Evolutionary conservation across 805 yeast species (phyloP), one percentile per base, ranked within the genome.

Genomic region (Yamadazyma sp.): DNA sequence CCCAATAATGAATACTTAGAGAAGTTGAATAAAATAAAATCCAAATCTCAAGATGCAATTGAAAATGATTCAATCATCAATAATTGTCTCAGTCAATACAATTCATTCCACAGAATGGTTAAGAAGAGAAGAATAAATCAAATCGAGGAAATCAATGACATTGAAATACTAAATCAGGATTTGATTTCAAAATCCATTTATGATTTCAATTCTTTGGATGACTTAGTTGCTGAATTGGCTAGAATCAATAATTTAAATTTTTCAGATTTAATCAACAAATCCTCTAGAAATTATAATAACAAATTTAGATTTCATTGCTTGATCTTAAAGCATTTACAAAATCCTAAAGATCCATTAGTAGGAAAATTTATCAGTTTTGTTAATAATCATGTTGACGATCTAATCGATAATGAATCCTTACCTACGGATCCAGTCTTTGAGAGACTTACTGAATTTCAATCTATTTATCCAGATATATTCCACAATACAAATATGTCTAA

Each of bases 1-100:
- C 64, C 64, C 4, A 49, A 50, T 27, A 12, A 22, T 11, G 41
- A 36, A 2, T 42, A 40, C 25, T 29, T 52, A 17, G 34, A 33
- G 7, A 38, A 27, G 16, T 25, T 49, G 17, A 37, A 27, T 13
- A 14, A 28, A 11, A 11, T 17, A 7, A 16, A 11, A 29, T 17
- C 6, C 29, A 28, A 15, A n/a, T 26, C 27, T 9, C 13, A 23
- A 7, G 26, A 7, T 4, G 17, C n/a, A 16, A 23, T 21, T 20
- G 13, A 23, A 12, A 15, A 22, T 5, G 21, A 16, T 17, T 7
- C n/a, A 8, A 6, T 36, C 3, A 12, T 36, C 5, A 18, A 23
- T n/a, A 36, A 34, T n/a, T 46, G 44, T 15, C 30, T 42, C 15
- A 34, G 36, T 13, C 47, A 42, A 15, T 52, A 51, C 25, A 34